A percentile compares a stretch with the other conserved stretches of the same genome.
phyloP scores from a whole-genome alignment of 768 basidiomycete genomes.

The Psilocybe cubensis region DNA sequence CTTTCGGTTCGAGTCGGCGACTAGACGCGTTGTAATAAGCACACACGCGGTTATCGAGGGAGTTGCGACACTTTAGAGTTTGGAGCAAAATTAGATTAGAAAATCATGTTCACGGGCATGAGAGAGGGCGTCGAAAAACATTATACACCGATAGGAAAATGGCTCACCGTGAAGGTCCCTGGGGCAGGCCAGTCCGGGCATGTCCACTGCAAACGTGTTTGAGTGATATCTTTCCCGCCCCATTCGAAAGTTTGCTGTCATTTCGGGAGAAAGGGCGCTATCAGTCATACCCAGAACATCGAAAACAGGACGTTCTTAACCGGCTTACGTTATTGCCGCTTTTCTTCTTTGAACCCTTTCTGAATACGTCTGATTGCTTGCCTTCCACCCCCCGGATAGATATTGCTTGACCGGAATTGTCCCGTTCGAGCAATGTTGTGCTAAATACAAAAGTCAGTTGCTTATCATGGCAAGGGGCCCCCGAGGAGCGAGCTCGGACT shows the following conservation, averaged over 20 bases:
- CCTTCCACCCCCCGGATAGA: neutral
- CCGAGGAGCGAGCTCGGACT: neutral
- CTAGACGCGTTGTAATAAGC: neutral
- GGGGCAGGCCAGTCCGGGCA: slow-evolving; percentile 1
- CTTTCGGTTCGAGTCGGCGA: neutral
- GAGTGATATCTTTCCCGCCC: neutral
- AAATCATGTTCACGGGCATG: neutral
- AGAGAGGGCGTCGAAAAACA: neutral
- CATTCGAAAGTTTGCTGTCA: slow-evolving; percentile 3
- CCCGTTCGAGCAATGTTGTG: neutral
- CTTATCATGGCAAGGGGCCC: neutral
- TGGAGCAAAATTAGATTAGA: neutral
- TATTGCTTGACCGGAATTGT: neutral
- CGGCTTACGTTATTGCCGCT: neutral
- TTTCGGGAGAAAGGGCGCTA: neutral
- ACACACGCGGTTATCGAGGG: neutral
- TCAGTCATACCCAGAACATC: neutral
- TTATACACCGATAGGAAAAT: neutral
- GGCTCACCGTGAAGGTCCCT: neutral
- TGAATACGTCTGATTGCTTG: neutral
- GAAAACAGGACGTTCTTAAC: neutral
- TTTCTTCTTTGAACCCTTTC: slow-evolving; percentile 1
- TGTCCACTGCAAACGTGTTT: neutral
- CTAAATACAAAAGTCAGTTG: neutral
- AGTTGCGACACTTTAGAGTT: slow-evolving; percentile 1